A percentile compares a stretch with the other conserved stretches of the same genome.
phyloP scores from a whole-genome alignment of 2,329 filamentous ascomycete species.

The Venturia nashicola region DNA sequence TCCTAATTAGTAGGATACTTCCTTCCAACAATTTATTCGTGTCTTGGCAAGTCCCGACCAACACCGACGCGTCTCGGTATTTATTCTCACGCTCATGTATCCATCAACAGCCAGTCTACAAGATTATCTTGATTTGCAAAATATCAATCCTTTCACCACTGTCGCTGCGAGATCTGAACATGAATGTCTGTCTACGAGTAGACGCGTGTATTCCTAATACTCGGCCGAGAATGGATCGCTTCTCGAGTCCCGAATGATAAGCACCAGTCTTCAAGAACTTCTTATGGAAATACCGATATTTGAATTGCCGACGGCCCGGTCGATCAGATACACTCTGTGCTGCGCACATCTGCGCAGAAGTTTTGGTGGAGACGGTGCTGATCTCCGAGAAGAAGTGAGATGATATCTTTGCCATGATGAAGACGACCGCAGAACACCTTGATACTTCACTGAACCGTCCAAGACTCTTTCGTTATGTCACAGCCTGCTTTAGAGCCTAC shows the following conservation, averaged over 20 bases:
- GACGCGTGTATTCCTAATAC: neutral
- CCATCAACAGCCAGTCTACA: neutral
- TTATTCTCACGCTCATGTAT: neutral
- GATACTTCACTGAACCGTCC: neutral
- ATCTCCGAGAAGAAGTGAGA: neutral
- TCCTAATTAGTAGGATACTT: no score
- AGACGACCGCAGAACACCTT: neutral
- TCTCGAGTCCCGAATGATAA: neutral
- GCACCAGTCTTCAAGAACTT: neutral
- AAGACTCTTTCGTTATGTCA: neutral
- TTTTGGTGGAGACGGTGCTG: neutral
- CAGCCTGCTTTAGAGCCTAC: neutral
- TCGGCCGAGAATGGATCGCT: neutral
- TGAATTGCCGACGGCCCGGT: neutral
- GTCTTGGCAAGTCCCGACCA: neutral
- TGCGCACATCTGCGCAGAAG: constrained; percentile 18
- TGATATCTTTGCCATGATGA: neutral
- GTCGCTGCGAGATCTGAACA: no score
- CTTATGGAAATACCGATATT: neutral
- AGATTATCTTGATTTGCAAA: neutral
- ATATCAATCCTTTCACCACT: no score
- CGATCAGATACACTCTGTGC: neutral
- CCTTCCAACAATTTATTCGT: neutral
- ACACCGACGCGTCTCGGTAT: neutral
- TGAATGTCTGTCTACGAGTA: no score